Percentiles rank a stretch among this genome's conserved stretches.
phyloP scores from a whole-genome alignment of 179 eudicot genomes.

The Dionaea muscipula region DNA sequence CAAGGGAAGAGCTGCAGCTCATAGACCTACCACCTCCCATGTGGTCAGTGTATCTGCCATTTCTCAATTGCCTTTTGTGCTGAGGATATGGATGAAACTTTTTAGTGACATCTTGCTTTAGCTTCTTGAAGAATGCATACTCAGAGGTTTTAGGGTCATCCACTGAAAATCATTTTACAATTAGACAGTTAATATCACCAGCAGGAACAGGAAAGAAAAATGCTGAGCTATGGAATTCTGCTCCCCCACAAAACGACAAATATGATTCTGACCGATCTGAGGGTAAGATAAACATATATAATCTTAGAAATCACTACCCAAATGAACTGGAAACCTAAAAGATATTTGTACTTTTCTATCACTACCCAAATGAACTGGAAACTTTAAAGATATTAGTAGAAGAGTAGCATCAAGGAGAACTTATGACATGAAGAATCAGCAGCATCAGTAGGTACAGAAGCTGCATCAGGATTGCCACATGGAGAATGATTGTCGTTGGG shows the following conservation, averaged over 20 bases:
- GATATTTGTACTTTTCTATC: neutral
- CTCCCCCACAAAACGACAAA: neutral
- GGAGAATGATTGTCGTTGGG: conserved; percentile 14
- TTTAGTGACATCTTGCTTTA: conserved; percentile 32
- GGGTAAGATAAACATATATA: neutral
- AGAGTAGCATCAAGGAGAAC: neutral
- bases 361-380: neutral
- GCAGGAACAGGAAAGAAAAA: neutral
- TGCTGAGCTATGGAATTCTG: neutral
- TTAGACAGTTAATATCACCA: neutral
- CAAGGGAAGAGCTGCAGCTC: too few species aligned
- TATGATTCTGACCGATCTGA: neutral
- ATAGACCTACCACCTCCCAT: conserved; percentile 35
- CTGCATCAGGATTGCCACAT: conserved; percentile 7
- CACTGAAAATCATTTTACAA: conserved; percentile 18
- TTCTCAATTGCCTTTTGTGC: conserved; percentile 14
- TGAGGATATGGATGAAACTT: conserved; percentile 10
- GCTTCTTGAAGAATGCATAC: conserved; percentile 57
- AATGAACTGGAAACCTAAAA: neutral
- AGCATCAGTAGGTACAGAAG: conserved; percentile 12
- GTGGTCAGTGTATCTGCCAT: conserved; percentile 13
- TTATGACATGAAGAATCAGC: conserved; percentile 20
- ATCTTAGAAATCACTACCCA: neutral
- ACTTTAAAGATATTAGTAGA: conserved; percentile 1
- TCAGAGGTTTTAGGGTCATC: conserved; percentile 66